These are phyloP conservation scores for Scleromitrula shiraiana DNA, from an alignment of 2,329 filamentous ascomycete genomes.

Conservation along the genomic window DNA sequence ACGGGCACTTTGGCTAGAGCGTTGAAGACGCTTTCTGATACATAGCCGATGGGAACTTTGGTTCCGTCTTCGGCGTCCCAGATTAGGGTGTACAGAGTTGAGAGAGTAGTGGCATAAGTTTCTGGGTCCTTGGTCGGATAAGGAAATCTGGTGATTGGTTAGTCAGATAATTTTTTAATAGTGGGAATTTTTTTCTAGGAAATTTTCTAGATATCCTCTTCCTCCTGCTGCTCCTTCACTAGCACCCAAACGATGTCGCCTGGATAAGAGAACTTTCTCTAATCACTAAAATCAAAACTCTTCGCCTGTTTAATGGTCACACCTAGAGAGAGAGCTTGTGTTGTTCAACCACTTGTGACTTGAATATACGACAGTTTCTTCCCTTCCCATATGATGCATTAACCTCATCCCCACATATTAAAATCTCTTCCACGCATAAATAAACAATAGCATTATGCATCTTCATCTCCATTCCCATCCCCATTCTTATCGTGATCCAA, in stretches of 20 bases:
- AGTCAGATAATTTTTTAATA: not conserved
- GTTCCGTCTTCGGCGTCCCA: slow-evolving; percentile 53
- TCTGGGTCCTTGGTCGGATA: slow-evolving; percentile 56
- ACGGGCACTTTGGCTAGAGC: slow-evolving; percentile 41
- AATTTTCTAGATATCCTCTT: not conserved
- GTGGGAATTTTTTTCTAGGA: not conserved
- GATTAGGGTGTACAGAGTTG: slow-evolving; percentile 58
- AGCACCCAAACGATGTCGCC: too few relatives aligned
- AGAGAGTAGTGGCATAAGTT: slow-evolving; percentile 46
- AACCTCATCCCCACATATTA: too few relatives aligned
- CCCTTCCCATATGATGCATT: too few relatives aligned
- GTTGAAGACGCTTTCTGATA: slow-evolving; percentile 43
- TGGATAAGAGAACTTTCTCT: too few relatives aligned
- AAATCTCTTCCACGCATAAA: too few relatives aligned
- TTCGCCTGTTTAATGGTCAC: too few relatives aligned
- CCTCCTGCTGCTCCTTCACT: too few relatives aligned
- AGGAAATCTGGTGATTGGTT: slow-evolving; percentile 55
- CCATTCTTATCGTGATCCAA: not conserved
- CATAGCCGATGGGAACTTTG: slow-evolving; percentile 52
- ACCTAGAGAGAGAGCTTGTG: too few relatives aligned
- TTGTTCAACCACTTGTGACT: too few relatives aligned
- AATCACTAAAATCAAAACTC: too few relatives aligned
- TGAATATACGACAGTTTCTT: too few relatives aligned
- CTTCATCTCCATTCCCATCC: too few relatives aligned
- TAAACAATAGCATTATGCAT: not conserved